A percentile compares a stretch with the other conserved stretches of the same genome.
Conservation (phyloP, 1,139 yeast species). For the Debaryomycetaceae sp. region DNA sequence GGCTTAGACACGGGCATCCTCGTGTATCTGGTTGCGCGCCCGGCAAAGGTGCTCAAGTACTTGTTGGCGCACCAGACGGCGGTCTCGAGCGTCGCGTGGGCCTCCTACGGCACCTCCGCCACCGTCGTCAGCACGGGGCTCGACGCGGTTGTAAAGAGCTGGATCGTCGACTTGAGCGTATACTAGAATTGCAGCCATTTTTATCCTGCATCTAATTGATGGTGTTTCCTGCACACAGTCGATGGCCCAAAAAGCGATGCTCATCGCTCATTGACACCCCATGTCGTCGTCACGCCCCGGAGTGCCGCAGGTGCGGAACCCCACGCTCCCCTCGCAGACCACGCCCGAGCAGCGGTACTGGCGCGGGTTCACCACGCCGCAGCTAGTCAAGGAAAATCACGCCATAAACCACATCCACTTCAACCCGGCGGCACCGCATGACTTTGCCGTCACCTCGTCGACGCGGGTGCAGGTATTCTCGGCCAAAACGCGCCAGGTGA, state of each 20-base stretch:
- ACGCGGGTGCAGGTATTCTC: slow-evolving; percentile 90
- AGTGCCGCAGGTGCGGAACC: slow-evolving; percentile 64
- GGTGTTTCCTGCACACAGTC: not conserved
- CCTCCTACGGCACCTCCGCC: slow-evolving; percentile 23
- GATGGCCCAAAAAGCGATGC: not conserved
- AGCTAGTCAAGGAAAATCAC: slow-evolving; percentile 88
- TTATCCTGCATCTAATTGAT: slow-evolving; percentile 1
- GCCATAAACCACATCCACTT: slow-evolving; percentile 85
- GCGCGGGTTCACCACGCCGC: slow-evolving; percentile 81
- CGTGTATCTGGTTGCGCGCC: slow-evolving; percentile 73
- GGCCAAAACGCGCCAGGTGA: slow-evolving; percentile 86
- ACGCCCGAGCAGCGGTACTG: slow-evolving; percentile 95
- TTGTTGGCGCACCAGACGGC: slow-evolving; percentile 89
- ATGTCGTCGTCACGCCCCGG: slow-evolving; percentile 83
- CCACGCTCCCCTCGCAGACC: slow-evolving; percentile 72
- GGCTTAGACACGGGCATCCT: slow-evolving; percentile 81
- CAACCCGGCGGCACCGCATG: slow-evolving; percentile 83
- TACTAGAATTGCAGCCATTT: slow-evolving; percentile 10
- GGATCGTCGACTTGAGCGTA: slow-evolving; percentile 47
- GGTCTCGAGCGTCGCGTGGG: slow-evolving; percentile 72
- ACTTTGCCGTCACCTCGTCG: slow-evolving; percentile 90
- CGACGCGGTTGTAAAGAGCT: slow-evolving; percentile 76
- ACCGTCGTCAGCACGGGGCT: slow-evolving; percentile 67
- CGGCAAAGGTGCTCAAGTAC: slow-evolving; percentile 69
- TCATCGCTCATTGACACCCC: not conserved